Base-by-base conservation (phyloP, 306 rosid genomes). In the Dryas drummondii region DNA sequence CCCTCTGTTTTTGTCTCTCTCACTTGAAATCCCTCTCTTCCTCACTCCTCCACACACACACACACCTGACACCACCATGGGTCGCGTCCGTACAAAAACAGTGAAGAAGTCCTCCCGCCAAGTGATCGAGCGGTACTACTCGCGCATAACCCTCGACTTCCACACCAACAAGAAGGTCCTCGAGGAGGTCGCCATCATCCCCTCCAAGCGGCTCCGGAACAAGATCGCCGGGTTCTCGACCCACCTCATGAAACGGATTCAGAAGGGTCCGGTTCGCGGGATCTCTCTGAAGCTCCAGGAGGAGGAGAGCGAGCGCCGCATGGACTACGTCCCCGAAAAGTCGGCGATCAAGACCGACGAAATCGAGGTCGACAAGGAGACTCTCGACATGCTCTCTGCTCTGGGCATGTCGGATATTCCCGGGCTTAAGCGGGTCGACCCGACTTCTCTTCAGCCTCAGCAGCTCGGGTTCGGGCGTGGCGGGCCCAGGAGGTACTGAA, bases 41-140 rank as follows among this genome's bases (percentile, higher is more conserved):
- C 15, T 7, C 1, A 17, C 6, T 10, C 52, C 22, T 0, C 26
- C 37, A 26, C 48, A 5, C 27, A 56, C 3, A 16, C 22, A 2
- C 5, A 22, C 22, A 0, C 22, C 22, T 22, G 22, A 22, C 56
- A 19, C 37, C 27, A 63, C 16, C 53, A 91, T 91, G 92, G 94
- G 92, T 2, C 87, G 92, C 7, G 92, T 88, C 16, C 84, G 92
- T 15, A 88, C 94, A 0, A 88, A 88, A 62, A 87, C 92, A 0
- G 92, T 91, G 84, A 91, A 91, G 82, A 91, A 91, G 15, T 87
- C 92, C 37, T 88, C 97, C 0, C 80, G 89, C 0, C 89, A 90
- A 27, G 92, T 88, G 0, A 88, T 86, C 0, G 89, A 90, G 74
- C 72, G 85, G 6, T 84, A 82, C 89, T 90, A 85, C 76, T 87